Conservation (phyloP, 352 stramenopile species). For the Phytopythium mirpurense region DNA sequence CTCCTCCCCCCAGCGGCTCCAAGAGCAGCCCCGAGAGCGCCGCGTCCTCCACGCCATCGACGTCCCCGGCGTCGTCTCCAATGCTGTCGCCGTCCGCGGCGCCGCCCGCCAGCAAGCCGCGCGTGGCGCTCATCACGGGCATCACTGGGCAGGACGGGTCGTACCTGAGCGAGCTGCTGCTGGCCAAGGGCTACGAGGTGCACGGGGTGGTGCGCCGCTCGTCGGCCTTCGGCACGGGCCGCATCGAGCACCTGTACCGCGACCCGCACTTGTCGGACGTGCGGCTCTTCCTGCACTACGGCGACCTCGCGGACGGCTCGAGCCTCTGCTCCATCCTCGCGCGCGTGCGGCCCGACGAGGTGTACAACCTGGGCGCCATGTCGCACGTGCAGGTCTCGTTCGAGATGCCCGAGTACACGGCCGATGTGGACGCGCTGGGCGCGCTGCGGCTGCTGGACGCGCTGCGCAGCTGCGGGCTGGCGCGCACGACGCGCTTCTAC, state of each 20-base stretch:
- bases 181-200: slow-evolving; percentile 96
- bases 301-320: slow-evolving; percentile 97
- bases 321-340: slow-evolving; percentile 96
- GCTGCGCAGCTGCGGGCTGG: slow-evolving; percentile 91
- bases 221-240: slow-evolving; percentile 98
- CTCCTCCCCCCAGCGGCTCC: not conserved
- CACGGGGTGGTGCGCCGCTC: slow-evolving; percentile 96
- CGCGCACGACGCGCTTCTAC: slow-evolving; percentile 84
- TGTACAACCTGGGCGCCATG: slow-evolving; percentile 99
- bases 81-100: not conserved
- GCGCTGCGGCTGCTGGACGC: slow-evolving; percentile 97
- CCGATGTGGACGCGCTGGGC: slow-evolving; percentile 96
- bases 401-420: slow-evolving; percentile 99
- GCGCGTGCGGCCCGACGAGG: slow-evolving; percentile 94
- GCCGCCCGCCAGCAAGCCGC: not conserved
- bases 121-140: slow-evolving; percentile 93
- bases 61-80: not conserved
- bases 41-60: not conserved
- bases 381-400: slow-evolving; percentile 99
- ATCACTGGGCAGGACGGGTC: slow-evolving; percentile 99
- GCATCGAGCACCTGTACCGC: slow-evolving; percentile 97
- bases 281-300: slow-evolving; percentile 98
- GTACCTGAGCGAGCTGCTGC: slow-evolving; percentile 96
- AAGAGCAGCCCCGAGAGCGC: not conserved
- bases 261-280: slow-evolving; percentile 93